Evolutionary conservation across 2,329 filamentous ascomycete species (phyloP).

Genomic region (Nemania serpens): DNA sequence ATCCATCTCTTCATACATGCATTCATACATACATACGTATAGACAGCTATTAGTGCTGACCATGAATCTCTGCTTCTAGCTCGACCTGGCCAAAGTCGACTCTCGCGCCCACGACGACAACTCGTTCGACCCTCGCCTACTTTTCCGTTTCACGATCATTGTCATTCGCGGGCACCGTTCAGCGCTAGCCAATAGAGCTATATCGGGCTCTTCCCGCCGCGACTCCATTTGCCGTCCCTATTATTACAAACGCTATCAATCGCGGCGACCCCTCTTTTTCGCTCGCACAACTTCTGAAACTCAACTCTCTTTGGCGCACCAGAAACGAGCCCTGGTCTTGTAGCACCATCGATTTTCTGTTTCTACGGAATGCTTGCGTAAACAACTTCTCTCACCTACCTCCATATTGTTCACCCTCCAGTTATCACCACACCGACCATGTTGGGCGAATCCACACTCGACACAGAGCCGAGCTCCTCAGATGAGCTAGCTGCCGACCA

Average conservation of each 20-base stretch:
- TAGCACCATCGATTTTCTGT: conserved; percentile 1
- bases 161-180: neutral
- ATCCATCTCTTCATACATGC: too few relatives aligned
- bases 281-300: neutral
- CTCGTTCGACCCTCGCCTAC: neutral
- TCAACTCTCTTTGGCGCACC: neutral
- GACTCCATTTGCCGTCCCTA: neutral
- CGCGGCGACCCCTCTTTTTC: neutral
- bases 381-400: neutral
- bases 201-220: neutral
- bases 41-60: neutral
- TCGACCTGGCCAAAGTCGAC: neutral
- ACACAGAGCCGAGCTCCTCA: conserved; percentile 35
- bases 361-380: conserved; percentile 20
- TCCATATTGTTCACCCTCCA: neutral
- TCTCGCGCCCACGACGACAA: neutral
- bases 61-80: conserved; percentile 3
- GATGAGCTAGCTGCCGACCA: conserved; percentile 46
- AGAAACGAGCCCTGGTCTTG: neutral
- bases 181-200: neutral
- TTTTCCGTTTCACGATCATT: neutral
- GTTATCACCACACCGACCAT: conserved; percentile 16
- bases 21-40: too few relatives aligned
- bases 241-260: neutral
- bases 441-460: conserved; percentile 13